phyloP scores from a whole-genome alignment of 129 eudicot species.

The Heracleum sosnowskyi region DNA sequence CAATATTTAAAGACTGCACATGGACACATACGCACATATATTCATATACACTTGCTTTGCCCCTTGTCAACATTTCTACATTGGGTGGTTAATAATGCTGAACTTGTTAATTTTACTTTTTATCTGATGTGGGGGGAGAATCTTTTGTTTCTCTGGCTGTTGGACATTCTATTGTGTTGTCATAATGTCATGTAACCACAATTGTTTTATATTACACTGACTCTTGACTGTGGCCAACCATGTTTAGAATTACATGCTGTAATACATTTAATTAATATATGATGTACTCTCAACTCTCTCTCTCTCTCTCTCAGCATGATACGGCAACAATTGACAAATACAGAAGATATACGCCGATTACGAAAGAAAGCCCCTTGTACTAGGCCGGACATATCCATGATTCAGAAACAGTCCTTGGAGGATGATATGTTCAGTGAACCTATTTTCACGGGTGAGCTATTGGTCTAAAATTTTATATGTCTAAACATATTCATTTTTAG shows the following conservation, averaged over 20 bases:
- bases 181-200: background rate
- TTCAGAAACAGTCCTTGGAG: slow-evolving; percentile 62
- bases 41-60: background rate
- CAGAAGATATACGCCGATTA: slow-evolving; percentile 86
- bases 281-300: slow-evolving; percentile 10
- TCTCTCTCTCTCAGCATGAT: slow-evolving; percentile 40
- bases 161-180: background rate
- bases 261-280: background rate
- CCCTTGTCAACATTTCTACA: background rate
- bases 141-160: background rate
- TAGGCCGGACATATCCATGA: slow-evolving; percentile 63
- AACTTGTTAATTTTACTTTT: background rate
- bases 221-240: background rate
- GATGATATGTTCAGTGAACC: slow-evolving; percentile 68
- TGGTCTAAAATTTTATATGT: slow-evolving; percentile 9
- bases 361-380: slow-evolving; percentile 98
- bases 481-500: background rate
- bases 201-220: background rate
- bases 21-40: background rate
- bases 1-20: background rate
- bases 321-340: slow-evolving; percentile 65
- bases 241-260: background rate
- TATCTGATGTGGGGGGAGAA: background rate
- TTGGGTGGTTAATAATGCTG: background rate
- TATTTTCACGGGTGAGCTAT: slow-evolving; percentile 54